These are phyloP conservation scores for Cylindrodendrum hubeiense DNA, from an alignment of 2,329 filamentous ascomycete species.

Conservation along the genomic window DNA sequence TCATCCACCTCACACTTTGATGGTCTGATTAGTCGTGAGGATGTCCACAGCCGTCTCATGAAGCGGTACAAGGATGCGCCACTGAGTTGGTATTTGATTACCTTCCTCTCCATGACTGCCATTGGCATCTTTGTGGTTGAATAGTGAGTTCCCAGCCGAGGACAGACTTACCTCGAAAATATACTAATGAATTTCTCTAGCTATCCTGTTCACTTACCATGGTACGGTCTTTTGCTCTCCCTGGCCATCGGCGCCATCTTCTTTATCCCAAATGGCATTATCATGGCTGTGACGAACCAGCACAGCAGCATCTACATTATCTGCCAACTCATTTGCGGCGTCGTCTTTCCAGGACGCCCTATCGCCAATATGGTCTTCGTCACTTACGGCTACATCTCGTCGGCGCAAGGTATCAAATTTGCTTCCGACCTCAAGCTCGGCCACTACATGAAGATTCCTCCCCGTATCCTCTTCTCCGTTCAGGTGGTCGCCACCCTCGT, in stretches of 20 bases:
- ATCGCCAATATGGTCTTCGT: slow-evolving; percentile 96
- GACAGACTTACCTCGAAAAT: neutral
- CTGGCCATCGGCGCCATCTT: slow-evolving; percentile 82
- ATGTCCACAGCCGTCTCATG: slow-evolving; percentile 89
- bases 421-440: slow-evolving; percentile 88
- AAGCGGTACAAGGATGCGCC: slow-evolving; percentile 85
- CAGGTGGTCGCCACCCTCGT: slow-evolving; percentile 82
- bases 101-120: slow-evolving; percentile 80
- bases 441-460: slow-evolving; percentile 90
- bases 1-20: slow-evolving; percentile 59
- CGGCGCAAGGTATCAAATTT: slow-evolving; percentile 90
- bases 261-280: slow-evolving; percentile 91
- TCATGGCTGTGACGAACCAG: slow-evolving; percentile 94
- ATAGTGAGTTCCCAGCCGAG: slow-evolving; percentile 70
- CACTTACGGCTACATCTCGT: slow-evolving; percentile 91
- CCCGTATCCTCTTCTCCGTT: slow-evolving; percentile 81
- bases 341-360: slow-evolving; percentile 84
- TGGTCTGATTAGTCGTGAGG: slow-evolving; percentile 76
- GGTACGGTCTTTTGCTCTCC: slow-evolving; percentile 86
- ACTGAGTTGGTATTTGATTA: slow-evolving; percentile 82
- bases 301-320: slow-evolving; percentile 89
- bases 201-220: slow-evolving; percentile 85
- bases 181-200: slow-evolving; percentile 53
- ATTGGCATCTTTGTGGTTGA: slow-evolving; percentile 88
- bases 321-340: slow-evolving; percentile 86